Percentiles rank a stretch among this genome's conserved stretches.
Conservation (phyloP, 179 eudicot species). For the Camellia oleifera region DNA sequence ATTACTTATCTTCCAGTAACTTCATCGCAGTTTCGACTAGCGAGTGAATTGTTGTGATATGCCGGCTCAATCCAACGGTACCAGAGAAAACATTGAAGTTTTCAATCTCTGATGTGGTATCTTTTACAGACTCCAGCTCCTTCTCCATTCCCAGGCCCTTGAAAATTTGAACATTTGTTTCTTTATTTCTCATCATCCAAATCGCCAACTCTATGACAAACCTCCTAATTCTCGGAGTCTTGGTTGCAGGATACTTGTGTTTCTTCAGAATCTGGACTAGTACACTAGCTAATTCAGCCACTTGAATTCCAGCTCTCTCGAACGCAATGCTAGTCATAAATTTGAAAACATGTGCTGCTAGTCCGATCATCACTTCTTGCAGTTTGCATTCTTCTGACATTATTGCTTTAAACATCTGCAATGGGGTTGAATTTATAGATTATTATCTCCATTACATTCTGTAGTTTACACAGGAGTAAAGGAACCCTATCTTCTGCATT, state of each 20-base stretch:
- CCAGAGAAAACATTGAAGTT: constrained; percentile 82
- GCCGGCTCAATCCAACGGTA: constrained; percentile 69
- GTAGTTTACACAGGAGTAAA: not conserved
- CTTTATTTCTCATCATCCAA: constrained; percentile 67
- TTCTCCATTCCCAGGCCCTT: constrained; percentile 44
- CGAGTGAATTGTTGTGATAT: constrained; percentile 51
- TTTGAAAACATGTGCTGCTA: constrained; percentile 71
- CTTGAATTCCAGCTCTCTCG: constrained; percentile 40
- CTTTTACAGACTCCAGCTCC: constrained; percentile 64
- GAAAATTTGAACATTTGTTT: constrained; percentile 37
- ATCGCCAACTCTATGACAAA: constrained; percentile 72
- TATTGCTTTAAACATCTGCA: constrained; percentile 67
- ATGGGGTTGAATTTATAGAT: not conserved
- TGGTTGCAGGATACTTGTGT: constrained; percentile 47
- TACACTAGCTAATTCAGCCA: constrained; percentile 50
- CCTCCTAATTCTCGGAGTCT: constrained; percentile 70
- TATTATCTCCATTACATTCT: not conserved
- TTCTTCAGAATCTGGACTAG: constrained; percentile 58
- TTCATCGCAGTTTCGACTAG: constrained; percentile 60
- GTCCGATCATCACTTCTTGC: constrained; percentile 90
- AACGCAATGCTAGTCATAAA: constrained; percentile 49
- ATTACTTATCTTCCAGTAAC: constrained; percentile 33
- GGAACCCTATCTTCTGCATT: not conserved
- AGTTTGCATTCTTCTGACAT: constrained; percentile 57
- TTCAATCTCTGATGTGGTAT: constrained; percentile 83